Evolutionary conservation across 352 stramenopile genomes (phyloP), one percentile per base, ranked within the genome.

Genomic region (Pythium diclinum): DNA sequence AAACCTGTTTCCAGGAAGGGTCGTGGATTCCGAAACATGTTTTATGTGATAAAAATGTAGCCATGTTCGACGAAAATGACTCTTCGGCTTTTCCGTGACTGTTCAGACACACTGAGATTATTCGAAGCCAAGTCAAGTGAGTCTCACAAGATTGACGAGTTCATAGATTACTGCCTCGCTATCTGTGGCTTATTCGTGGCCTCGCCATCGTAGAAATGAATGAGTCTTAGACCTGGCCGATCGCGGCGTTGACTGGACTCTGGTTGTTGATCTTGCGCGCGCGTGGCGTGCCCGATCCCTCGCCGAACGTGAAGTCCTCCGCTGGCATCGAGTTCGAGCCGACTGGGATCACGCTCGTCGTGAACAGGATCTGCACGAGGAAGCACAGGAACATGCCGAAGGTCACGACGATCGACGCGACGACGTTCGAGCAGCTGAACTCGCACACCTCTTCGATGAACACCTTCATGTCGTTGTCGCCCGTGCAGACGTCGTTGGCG

Each of bases 401-500:
- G 53, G 74, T 86, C 42, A 75, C 71, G 21, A 78, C 69, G 30
- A 88, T 69, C 13, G 79, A 70, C 17, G 76, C 74, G 28, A 90
- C 64, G 28, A 88, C 71, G 57, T 85, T 79, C 19, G 72, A 75
- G 69, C 81, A 90, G 63, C 74, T 74, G 70, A 90, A 83, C n/a
- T 79, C 73, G 61, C 81, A 90, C 25, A 81, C 76, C 57, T 90
- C 76, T 58, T 90, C 60, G 48, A 90, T 63, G 34, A 86, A 58
- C 16, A 53, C 69, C 72, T 78, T 62, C 40, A 84, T 68, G 51
- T 83, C 78, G 44, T 75, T 72, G 21, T 71, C 65, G 44, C 73
- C 77, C 3, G 80, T 81, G 76, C 81, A 90, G 11, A 88, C 73
- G 1, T 81, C 72, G 38, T 75, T 79, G 2, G 73, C 81, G 0